Evolutionary conservation across 2,329 filamentous ascomycete genomes (phyloP).

Genomic region (Talaromyces rugulosus): DNA sequence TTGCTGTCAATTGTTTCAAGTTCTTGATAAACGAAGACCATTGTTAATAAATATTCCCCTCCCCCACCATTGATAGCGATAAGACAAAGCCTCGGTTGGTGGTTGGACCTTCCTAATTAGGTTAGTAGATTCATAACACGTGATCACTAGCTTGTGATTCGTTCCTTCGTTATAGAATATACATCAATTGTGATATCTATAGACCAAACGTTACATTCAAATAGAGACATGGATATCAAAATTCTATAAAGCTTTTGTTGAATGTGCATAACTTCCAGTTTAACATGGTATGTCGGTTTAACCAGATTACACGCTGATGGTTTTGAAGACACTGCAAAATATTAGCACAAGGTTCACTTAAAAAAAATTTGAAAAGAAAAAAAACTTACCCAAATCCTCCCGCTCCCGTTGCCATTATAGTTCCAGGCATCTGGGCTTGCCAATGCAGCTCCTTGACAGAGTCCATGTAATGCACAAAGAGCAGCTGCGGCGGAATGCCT

Average conservation of each 20-base stretch:
- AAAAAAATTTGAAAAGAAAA: neutral
- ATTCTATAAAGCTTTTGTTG: neutral
- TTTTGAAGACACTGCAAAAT: constrained; percentile 65
- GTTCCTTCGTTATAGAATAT: neutral
- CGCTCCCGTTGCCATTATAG: constrained; percentile 83
- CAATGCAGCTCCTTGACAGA: constrained; percentile 95
- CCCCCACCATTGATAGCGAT: neutral
- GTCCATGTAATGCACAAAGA: constrained; percentile 96
- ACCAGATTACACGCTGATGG: constrained; percentile 64
- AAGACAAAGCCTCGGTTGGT: neutral
- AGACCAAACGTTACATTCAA: neutral
- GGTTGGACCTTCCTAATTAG: neutral
- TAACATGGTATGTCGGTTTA: neutral
- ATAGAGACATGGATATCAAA: neutral
- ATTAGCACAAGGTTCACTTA: constrained; percentile 16
- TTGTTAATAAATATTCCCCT: neutral
- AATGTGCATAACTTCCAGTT: neutral
- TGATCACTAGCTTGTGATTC: neutral
- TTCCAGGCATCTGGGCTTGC: constrained; percentile 93
- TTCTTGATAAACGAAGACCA: neutral
- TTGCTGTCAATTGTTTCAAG: neutral
- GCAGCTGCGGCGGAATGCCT: constrained; percentile 86
- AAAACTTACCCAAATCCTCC: constrained; percentile 65
- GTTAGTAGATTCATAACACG: neutral
- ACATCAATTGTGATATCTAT: neutral